Evolutionary conservation across 1,284 basidiomycete species (phyloP).

Genomic region (Mycosarcoma mackinlayi): DNA sequence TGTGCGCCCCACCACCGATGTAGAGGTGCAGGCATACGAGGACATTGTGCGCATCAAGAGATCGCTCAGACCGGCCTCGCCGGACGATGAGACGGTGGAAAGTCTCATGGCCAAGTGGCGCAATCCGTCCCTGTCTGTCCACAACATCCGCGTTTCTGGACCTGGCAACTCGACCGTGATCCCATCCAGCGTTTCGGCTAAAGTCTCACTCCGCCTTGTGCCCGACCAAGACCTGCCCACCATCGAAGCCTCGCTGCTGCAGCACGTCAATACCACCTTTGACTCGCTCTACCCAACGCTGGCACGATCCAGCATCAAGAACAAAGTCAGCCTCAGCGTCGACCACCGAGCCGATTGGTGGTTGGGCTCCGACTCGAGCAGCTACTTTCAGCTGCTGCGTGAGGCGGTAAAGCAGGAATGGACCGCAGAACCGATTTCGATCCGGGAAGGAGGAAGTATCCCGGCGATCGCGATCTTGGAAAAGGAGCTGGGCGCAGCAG

Average conservation of each 20-base stretch:
- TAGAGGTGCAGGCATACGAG: slow-evolving; percentile 67
- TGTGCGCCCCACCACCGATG: slow-evolving; percentile 58
- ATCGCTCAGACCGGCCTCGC: not conserved
- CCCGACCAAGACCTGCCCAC: slow-evolving; percentile 86
- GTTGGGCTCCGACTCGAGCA: slow-evolving; percentile 84
- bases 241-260: slow-evolving; percentile 76
- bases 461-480: slow-evolving; percentile 92
- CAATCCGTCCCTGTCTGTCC: slow-evolving; percentile 58
- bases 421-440: slow-evolving; percentile 77
- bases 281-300: slow-evolving; percentile 69
- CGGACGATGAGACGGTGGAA: slow-evolving; percentile 30
- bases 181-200: slow-evolving; percentile 52
- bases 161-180: slow-evolving; percentile 62
- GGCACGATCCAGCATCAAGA: slow-evolving; percentile 9
- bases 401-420: slow-evolving; percentile 84
- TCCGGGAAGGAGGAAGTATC: slow-evolving; percentile 79
- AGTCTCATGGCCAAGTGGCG: slow-evolving; percentile 61
- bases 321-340: slow-evolving; percentile 72
- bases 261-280: slow-evolving; percentile 77
- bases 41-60: slow-evolving; percentile 53
- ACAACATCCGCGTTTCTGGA: slow-evolving; percentile 53
- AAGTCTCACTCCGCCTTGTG: slow-evolving; percentile 79
- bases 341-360: slow-evolving; percentile 94
- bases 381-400: slow-evolving; percentile 85
- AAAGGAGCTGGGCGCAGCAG: slow-evolving; percentile 80